These are phyloP conservation scores for Amaranthus tricolor DNA, from an alignment of 179 eudicot species.

Conservation along the genomic window DNA sequence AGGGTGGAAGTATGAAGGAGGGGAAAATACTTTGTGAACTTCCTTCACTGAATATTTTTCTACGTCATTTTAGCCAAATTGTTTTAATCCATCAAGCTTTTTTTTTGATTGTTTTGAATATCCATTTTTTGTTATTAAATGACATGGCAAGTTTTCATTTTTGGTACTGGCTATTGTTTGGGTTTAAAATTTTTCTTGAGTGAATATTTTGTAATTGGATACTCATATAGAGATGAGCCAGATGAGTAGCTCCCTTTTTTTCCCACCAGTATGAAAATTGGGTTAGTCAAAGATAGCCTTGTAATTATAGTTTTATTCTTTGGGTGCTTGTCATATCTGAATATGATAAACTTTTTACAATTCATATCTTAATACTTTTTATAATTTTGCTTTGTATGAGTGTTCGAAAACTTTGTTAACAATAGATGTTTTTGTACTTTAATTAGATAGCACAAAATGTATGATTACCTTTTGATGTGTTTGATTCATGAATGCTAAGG, in stretches of 20 bases:
- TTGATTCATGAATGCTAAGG: not conserved
- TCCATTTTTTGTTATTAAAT: not conserved
- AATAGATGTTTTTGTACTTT: not conserved
- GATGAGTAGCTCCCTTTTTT: not conserved
- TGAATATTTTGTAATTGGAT: not conserved
- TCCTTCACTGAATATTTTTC: not conserved
- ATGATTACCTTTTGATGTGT: not conserved
- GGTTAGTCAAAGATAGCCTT: not conserved
- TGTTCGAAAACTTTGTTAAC: not conserved
- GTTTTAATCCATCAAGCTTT: not conserved
- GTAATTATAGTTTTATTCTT: not conserved
- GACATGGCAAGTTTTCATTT: too few species aligned
- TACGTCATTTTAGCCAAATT: not conserved
- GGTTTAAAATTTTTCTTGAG: not conserved
- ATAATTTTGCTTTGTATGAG: not conserved
- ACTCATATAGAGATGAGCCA: too few species aligned
- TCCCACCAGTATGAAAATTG: not conserved
- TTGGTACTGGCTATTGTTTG: not conserved
- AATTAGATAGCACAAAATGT: not conserved
- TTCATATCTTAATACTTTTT: too few species aligned
- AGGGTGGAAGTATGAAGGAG: not conserved
- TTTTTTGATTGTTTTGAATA: constrained; percentile 17
- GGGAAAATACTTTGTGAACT: not conserved
- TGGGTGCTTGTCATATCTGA: not conserved
- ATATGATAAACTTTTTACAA: too few species aligned